Evolutionary conservation across 2,329 filamentous ascomycete genomes (phyloP).

Genomic region (Epichloe brachyelytri): DNA sequence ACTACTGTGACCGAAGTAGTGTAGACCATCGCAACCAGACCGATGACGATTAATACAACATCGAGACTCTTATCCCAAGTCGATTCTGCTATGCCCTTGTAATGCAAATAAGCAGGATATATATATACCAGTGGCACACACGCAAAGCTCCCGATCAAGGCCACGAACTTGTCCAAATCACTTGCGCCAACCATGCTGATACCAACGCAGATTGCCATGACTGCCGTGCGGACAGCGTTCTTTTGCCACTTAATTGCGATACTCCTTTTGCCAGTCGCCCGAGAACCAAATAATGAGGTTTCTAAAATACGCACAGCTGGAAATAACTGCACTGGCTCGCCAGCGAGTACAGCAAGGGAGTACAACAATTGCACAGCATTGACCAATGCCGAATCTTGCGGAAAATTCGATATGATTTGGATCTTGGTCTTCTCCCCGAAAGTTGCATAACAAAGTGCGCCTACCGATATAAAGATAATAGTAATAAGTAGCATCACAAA

Average conservation of each 20-base stretch:
- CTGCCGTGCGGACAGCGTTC: constrained; percentile 47
- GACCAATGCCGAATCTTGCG: constrained; percentile 57
- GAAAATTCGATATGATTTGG: constrained; percentile 66
- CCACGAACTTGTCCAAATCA: constrained; percentile 62
- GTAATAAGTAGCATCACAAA: constrained; percentile 63
- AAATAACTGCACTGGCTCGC: constrained; percentile 63
- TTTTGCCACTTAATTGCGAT: constrained; percentile 62
- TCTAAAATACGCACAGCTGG: constrained; percentile 61
- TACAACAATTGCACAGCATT: constrained; percentile 66
- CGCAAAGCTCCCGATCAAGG: constrained; percentile 59
- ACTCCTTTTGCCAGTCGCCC: constrained; percentile 51
- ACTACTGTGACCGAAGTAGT: constrained; percentile 49
- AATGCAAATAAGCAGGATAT: constrained; percentile 60
- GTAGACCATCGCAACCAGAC: constrained; percentile 55
- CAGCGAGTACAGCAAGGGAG: constrained; percentile 58
- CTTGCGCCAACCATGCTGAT: constrained; percentile 52
- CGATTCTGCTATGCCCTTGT: constrained; percentile 50
- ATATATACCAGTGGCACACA: constrained; percentile 69
- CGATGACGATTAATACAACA: constrained; percentile 48
- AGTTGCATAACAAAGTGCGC: constrained; percentile 60
- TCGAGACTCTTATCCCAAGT: constrained; percentile 44
- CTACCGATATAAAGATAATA: constrained; percentile 57
- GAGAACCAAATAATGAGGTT: constrained; percentile 50
- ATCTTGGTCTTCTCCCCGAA: constrained; percentile 58
- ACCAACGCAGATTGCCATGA: constrained; percentile 46